A percentile compares a stretch with the other conserved stretches of the same genome.
Evolutionary conservation across 2,329 filamentous ascomycete genomes (phyloP).

Genomic region (Fusarium domesticum): DNA sequence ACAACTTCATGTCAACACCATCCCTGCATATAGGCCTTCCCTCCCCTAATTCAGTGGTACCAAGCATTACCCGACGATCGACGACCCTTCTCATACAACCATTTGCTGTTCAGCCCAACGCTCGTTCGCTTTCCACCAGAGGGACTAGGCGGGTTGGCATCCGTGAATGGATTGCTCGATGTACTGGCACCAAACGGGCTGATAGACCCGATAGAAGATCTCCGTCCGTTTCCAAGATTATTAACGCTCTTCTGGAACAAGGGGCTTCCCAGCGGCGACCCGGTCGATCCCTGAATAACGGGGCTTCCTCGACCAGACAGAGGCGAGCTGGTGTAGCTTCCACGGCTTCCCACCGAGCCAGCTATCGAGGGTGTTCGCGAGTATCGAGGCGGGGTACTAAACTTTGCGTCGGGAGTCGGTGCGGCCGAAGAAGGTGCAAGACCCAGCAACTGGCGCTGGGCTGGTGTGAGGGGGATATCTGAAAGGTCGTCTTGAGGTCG

Average conservation of each 20-base stretch:
- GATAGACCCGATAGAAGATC: constrained; percentile 61
- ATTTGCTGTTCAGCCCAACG: constrained; percentile 84
- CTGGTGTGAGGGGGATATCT: constrained; percentile 79
- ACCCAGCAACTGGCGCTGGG: constrained; percentile 78
- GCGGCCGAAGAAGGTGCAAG: constrained; percentile 64
- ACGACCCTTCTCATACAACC: constrained; percentile 84
- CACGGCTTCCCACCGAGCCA: constrained; percentile 59
- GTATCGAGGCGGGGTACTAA: constrained; percentile 85
- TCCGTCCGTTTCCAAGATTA: constrained; percentile 46
- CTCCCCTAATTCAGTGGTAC: constrained; percentile 30
- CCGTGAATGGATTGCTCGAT: constrained; percentile 48
- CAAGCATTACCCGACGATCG: constrained; percentile 48
- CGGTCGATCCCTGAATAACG: constrained; percentile 29
- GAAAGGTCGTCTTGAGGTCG: constrained; percentile 71
- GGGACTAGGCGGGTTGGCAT: constrained; percentile 70
- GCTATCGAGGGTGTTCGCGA: constrained; percentile 67
- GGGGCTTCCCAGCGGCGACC: constrained; percentile 46
- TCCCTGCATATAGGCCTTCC: constrained; percentile 1
- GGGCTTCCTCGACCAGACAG: constrained; percentile 56
- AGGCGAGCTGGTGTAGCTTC: constrained; percentile 57
- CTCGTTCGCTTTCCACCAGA: constrained; percentile 64
- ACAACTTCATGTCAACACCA: too few species aligned
- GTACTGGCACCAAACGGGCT: constrained; percentile 51
- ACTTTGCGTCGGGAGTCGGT: constrained; percentile 65
- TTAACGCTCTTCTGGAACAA: constrained; percentile 67